Conservation (phyloP, 257 asterid species). For the Lantana camara region DNA sequence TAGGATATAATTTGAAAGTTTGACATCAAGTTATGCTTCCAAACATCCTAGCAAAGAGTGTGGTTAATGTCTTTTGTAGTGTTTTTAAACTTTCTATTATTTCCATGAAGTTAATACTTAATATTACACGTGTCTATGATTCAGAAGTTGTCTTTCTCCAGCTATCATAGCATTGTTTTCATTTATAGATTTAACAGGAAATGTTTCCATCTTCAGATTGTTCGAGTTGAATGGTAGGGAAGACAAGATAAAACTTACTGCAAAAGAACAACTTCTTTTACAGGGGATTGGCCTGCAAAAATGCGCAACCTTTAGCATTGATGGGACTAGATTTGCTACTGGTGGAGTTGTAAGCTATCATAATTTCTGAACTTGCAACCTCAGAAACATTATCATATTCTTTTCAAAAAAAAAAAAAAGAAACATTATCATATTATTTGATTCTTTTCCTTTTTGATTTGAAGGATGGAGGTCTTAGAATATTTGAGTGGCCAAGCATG, state of each 20-base stretch:
- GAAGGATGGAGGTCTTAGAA: constrained; percentile 92
- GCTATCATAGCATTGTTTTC: neutral
- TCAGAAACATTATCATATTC: too few species aligned
- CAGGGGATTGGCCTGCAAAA: constrained; percentile 73
- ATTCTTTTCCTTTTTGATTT: constrained; percentile 28
- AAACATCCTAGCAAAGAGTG: neutral
- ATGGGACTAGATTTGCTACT: constrained; percentile 87
- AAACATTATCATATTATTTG: constrained; percentile 11
- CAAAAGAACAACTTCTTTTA: constrained; percentile 66
- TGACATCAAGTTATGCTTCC: neutral
- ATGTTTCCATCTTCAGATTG: constrained; percentile 52
- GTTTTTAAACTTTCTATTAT: neutral
- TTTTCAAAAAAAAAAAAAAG: too few species aligned
- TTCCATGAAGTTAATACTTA: neutral
- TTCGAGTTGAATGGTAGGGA: constrained; percentile 62
- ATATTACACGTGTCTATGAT: neutral
- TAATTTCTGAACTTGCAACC: constrained; percentile 12
- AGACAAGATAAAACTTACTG: constrained; percentile 50
- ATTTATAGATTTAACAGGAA: neutral
- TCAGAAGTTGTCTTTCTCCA: neutral
- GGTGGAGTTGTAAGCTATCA: constrained; percentile 84
- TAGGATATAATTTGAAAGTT: neutral
- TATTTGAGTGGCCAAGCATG: constrained; percentile 93
- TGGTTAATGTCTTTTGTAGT: neutral
- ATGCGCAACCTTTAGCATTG: constrained; percentile 88